Evolutionary conservation across 2,329 filamentous ascomycete genomes (phyloP), one percentile per base, ranked within the genome.

Genomic region (Zarea fungicola): DNA sequence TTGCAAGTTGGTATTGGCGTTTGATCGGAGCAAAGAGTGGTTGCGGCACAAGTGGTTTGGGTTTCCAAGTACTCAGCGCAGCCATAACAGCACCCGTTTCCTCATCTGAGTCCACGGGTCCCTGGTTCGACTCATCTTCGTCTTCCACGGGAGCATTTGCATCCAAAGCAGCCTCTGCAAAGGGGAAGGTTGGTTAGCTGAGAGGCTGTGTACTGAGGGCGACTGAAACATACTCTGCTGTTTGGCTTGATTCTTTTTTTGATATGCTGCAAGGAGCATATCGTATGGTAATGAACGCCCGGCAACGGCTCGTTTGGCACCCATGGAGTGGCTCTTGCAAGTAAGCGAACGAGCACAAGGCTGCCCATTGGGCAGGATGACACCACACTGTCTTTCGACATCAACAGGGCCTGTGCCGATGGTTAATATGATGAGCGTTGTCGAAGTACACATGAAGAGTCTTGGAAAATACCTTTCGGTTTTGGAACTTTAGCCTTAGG

Each of bases 241-340:
- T 62, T 96, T 95, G 19, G 93, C 93, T 67, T 97, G 93, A 60
- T 99, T 99, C 76, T 96, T 97, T 77, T 97, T 96, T 66, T 93
- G 88, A 61, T 93, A 93, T 7, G 86, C 85, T 13, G 87, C 84
- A 31, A 96, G 76, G 32, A 96, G 73, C 85, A 95, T 93, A 65
- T 96, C 90, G 62, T 96, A 96, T 1, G 91, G 91, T 52, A 95
- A 70, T 37, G 87, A 93, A 53, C 91, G 78, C 1, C 91, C 91
- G 5, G 89, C 86, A 3, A 96, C 91, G 1, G 87, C 86, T 57
- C 91, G 79, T 68, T 96, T 96, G 5, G 91, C 86, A 10, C 91
- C 90, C 91, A 96, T 96, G n/a, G 80, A 85, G 56, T 96, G 91
- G 52, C 86, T 92, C 69, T 96, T 96, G 74, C 91, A 96, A 0